These are phyloP conservation scores for Akanthomyces lecanii DNA, from an alignment of 2,329 filamentous ascomycete species.

Conservation along the genomic window DNA sequence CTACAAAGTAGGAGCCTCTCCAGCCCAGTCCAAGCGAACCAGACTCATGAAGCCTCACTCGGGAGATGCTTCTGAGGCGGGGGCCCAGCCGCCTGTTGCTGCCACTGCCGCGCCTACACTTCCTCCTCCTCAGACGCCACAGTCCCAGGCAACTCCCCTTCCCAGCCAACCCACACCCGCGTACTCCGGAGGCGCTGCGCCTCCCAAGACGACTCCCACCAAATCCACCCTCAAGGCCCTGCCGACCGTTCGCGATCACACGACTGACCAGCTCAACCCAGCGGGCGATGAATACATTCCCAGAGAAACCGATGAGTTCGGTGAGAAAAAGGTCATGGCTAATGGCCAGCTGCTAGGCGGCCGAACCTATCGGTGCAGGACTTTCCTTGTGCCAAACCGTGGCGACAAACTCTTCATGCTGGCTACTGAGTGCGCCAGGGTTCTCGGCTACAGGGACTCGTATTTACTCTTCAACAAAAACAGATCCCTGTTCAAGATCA, in stretches of 20 bases:
- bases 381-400: slow-evolving; percentile 86
- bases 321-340: slow-evolving; percentile 86
- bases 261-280: slow-evolving; percentile 86
- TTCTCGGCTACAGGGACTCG: slow-evolving; percentile 92
- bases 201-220: slow-evolving; percentile 74
- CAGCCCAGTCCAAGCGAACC: slow-evolving; percentile 34
- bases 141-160: slow-evolving; percentile 45
- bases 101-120: slow-evolving; percentile 35
- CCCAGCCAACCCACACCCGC: slow-evolving; percentile 39
- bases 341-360: slow-evolving; percentile 78
- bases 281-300: slow-evolving; percentile 93
- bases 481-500: slow-evolving; percentile 93
- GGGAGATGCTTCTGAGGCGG: slow-evolving; percentile 52
- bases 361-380: slow-evolving; percentile 87
- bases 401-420: slow-evolving; percentile 98
- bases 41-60: slow-evolving; percentile 54
- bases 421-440: slow-evolving; percentile 91
- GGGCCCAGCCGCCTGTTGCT: slow-evolving; percentile 44
- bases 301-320: slow-evolving; percentile 85
- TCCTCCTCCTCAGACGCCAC: slow-evolving; percentile 52
- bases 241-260: slow-evolving; percentile 93
- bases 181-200: slow-evolving; percentile 42
- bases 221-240: slow-evolving; percentile 88
- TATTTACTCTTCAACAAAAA: slow-evolving; percentile 99
- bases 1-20: slow-evolving; percentile 39